Evolutionary conservation across 176 grass and related monocot species (phyloP), one percentile per base, ranked within the genome.

Genomic region (Leersia perrieri): DNA sequence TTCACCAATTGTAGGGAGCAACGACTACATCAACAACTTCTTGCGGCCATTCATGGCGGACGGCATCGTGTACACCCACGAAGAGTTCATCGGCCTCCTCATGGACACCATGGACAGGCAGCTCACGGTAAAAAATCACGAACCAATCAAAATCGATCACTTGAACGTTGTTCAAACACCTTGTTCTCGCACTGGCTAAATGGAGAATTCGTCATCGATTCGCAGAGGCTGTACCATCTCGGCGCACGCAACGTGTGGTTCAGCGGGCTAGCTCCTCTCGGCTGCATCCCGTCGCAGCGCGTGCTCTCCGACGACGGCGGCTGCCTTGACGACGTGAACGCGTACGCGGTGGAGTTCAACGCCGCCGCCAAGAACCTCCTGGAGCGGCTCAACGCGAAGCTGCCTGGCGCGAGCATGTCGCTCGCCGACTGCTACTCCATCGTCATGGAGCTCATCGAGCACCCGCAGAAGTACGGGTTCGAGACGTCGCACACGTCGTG

Each of bases 11-110:
- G 63, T 61, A 99, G 92, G 96, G 72, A 99, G 96, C 96, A 99
- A 99, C 60, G 96, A 99, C 63, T 99, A 99, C 68, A 75, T 99
- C 51, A 99, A 99, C 92, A 99, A 99, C 79, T 99, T 93, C 93
- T 47, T 99, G 82, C 88, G 87, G 7, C 92, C 96, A 38, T 89
- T 99, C 85, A 90, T 99, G 87, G 92, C 89, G 49, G 96, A 99
- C 64, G 93, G 90, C 76, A 84, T 89, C 57, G 55, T 91, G 12
- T 99, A 99, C 68, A 95, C 92, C 7, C 87, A 93, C 78, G 72
- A 91, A 23, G 64, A 99, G 83, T 99, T 99, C 89, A 81, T 93
- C 66, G 81, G 66, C 68, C 90, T 93, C 72, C 75, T 99, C 72
- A 91, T 89, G 47, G 76, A 73, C 6, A 91, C 90, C 79, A 88